phyloP scores from a whole-genome alignment of 2,329 filamentous ascomycete species.

The Grosmannia huntii region DNA sequence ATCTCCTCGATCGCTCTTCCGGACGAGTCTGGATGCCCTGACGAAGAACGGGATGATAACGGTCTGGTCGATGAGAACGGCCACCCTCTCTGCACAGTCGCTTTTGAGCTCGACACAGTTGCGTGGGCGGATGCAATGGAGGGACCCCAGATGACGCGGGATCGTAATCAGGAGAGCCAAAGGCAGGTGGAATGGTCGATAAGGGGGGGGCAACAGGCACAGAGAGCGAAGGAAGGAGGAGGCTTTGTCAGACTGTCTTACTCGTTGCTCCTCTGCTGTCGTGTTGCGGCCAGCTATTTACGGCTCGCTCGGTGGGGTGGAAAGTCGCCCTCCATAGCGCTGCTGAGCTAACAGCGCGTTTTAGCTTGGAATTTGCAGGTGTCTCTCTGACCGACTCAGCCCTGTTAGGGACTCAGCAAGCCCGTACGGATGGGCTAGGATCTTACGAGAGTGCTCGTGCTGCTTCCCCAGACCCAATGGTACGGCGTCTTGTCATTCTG shows the following conservation, averaged over 20 bases:
- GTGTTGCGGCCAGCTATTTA: neutral
- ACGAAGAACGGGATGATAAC: neutral
- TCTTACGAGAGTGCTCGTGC: neutral
- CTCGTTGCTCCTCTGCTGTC: neutral
- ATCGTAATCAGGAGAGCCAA: neutral
- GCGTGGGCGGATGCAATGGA: neutral
- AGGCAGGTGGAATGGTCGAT: neutral
- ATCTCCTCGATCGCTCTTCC: neutral
- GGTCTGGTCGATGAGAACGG: neutral
- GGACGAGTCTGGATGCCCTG: neutral
- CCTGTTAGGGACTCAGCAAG: neutral
- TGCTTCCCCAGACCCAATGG: neutral
- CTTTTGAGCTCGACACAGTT: neutral
- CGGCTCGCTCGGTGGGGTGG: neutral
- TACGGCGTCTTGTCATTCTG: neutral
- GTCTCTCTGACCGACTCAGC: neutral
- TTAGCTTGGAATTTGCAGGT: neutral
- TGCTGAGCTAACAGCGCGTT: neutral
- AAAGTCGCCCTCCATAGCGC: neutral
- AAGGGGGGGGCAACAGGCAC: neutral
- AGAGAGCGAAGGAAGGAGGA: neutral
- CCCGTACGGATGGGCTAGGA: too few relatives aligned
- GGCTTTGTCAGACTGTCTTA: conserved; percentile 1
- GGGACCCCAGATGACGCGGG: neutral
- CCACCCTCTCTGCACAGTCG: neutral